Base-by-base conservation (phyloP, 352 stramenopile species). In the Globisporangium canariense region DNA sequence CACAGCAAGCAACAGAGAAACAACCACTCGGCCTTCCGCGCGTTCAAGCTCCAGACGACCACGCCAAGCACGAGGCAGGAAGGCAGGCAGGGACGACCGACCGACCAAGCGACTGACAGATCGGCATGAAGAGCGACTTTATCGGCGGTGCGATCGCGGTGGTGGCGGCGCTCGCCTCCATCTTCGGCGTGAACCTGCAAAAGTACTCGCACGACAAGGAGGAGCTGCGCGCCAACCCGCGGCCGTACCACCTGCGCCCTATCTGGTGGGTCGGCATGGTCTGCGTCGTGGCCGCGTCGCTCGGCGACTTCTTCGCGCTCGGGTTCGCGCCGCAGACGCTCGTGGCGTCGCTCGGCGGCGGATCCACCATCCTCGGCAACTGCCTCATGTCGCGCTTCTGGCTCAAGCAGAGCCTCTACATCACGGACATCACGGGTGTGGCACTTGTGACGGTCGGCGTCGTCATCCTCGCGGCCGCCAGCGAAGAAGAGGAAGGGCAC, bases 121-220 rank as follows among this genome's bases (percentile, higher is more conserved):
- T 4, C 11, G 61, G 36, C 45, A 89, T 89, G 80, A 86, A 85
- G 73, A 88, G 70, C 73, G 80, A 88, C 65, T 74, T 89, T 59
- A 79, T 96, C 59, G 90, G 89, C 65, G 90, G 85, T 40, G 68
- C 75, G 36, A 88, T 97, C 66, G 83, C 81, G 56, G 79, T 97
- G 14, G 63, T 79, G 28, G 81, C 81, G n/a, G 73, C 88, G 2
- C 74, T 96, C 53, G 73, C 85, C 51, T 94, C 88, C 63, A 97
- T 96, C 77, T 91, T 97, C 46, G 90, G 90, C 52, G 88, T 96
- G 10, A 97, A 97, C 65, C 71, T 96, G 62, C 89, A 97, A 70
- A 97, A 97, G 74, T 94, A 95, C 65, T 93, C 81, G 54, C 88
- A 96, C 60, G 81, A 94, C 68, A 86, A 91, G 66, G 90, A 97